Base-by-base conservation (phyloP, 2,329 filamentous ascomycete species). In the Alternaria tenuissima region DNA sequence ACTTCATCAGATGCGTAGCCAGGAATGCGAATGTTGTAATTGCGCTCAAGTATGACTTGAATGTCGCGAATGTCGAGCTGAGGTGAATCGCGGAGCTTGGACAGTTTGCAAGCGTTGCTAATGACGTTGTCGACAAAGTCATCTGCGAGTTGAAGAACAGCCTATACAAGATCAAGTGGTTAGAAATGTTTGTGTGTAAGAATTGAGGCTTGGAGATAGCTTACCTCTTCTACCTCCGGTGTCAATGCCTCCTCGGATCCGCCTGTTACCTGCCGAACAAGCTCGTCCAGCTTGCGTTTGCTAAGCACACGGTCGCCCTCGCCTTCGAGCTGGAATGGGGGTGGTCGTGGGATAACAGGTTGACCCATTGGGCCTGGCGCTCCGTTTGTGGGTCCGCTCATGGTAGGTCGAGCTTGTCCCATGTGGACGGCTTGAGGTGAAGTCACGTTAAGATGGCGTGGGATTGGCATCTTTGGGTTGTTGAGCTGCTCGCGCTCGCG, bases 251-350 rank as follows among this genome's bases (percentile, higher is more conserved):
- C 92, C 63, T 92, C 90, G 26, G 88, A 89, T 9, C 90, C 91
- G 55, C 94, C 94, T 36, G 93, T 96, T 60, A 98, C 93, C 79
- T 98, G 94, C 52, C 94, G 88, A 8, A 98, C 94, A 38, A 99
- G 85, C 76, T 97, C 94, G 74, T 99, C 94, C 41, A 99, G 85
- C 81, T 97, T 98, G 82, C 96, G 96, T 87, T 97, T 97, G 81
- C 91, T 96, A n/a, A 99, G 84, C 1, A 99, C 91, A 43, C 94
- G 90, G 72, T 97, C 93, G 26, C 93, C 93, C 75, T 97, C 94
- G 30, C 92, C 92, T 76, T 98, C 94, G 59, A 97, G 89, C 57
- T 92, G 91, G 78, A 92, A 96, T 0, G 89, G 88, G 0, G 93
- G 92, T 44, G 92, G 88, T 74, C 93, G 94, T 56, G 89, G 83